These are phyloP conservation scores for Komagataella ulmi DNA, from an alignment of 805 yeast genomes.

Conservation along the genomic window DNA sequence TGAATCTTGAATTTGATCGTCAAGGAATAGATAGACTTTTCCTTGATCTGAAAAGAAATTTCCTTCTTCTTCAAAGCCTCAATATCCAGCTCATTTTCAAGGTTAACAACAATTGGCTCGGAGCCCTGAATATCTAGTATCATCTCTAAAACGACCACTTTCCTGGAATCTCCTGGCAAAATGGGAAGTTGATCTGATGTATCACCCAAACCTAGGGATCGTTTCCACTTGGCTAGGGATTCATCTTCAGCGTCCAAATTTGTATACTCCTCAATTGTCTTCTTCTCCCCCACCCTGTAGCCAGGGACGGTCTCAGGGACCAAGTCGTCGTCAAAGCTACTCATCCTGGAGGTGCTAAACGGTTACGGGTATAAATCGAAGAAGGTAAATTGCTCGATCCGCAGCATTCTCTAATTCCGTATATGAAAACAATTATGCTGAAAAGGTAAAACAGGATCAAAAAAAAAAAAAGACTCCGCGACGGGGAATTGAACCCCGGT, in stretches of 20 bases:
- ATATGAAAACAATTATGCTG: background rate
- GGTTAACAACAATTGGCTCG: constrained; percentile 51
- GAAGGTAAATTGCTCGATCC: background rate
- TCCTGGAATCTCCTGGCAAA: constrained; percentile 57
- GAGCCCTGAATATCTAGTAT: constrained; percentile 57
- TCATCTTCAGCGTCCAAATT: constrained; percentile 83
- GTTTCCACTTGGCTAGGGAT: constrained; percentile 84
- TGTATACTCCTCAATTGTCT: constrained; percentile 73
- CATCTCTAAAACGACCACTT: constrained; percentile 71
- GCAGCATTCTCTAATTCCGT: background rate
- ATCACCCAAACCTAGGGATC: constrained; percentile 64
- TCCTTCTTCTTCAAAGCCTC: constrained; percentile 35
- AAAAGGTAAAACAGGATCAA: background rate
- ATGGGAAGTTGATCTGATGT: constrained; percentile 40
- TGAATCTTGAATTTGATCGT: constrained; percentile 72
- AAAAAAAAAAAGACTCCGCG: background rate
- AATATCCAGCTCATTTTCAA: constrained; percentile 45
- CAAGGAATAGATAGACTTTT: constrained; percentile 60
- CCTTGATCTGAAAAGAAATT: constrained; percentile 65
- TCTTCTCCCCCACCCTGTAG: constrained; percentile 54
- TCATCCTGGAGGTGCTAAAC: background rate
- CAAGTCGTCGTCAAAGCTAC: constrained; percentile 33
- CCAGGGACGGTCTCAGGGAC: constrained; percentile 51
- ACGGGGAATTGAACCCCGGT: constrained; percentile 1
- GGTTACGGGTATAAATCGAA: background rate